Percentiles rank a stretch among this genome's conserved stretches.
These are phyloP conservation scores for Wolfiporia cocos DNA, from an alignment of 1,284 basidiomycete species.

Conservation along the genomic window DNA sequence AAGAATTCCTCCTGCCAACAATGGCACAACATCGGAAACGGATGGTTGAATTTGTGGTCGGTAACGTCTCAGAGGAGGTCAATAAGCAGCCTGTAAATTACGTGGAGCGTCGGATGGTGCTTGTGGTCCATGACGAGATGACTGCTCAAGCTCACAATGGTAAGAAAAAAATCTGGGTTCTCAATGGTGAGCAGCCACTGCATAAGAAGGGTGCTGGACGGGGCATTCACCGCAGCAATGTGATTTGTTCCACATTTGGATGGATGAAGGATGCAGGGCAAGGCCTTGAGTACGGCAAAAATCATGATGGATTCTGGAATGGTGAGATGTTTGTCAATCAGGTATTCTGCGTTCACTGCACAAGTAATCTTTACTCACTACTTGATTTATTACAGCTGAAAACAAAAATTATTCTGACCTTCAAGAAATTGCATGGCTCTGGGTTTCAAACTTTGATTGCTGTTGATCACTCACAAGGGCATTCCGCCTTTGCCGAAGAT, in stretches of 20 bases:
- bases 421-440: conserved; percentile 26
- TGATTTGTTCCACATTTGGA: conserved; percentile 15
- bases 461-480: conserved; percentile 33
- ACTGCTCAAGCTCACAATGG: conserved; percentile 32
- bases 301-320: conserved; percentile 38
- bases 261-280: conserved; percentile 11
- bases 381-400: conserved; percentile 7
- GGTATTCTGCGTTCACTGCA: conserved; percentile 17
- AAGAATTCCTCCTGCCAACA: conserved; percentile 21
- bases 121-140: conserved; percentile 33
- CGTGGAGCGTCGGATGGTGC: conserved; percentile 24
- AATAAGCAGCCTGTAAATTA: conserved; percentile 14
- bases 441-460: conserved; percentile 29
- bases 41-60: conserved; percentile 23
- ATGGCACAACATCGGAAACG: conserved; percentile 18
- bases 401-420: conserved; percentile 32
- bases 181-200: conserved; percentile 26
- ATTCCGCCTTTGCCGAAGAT: conserved; percentile 1
- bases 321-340: conserved; percentile 34
- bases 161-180: conserved; percentile 25
- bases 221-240: conserved; percentile 15
- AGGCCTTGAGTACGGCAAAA: conserved; percentile 35
- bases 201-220: conserved; percentile 31
- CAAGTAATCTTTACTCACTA: background rate
- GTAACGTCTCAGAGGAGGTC: conserved; percentile 18